These are phyloP conservation scores for Daedaleopsis sinensis DNA, from an alignment of 768 basidiomycete genomes.

Conservation along the genomic window DNA sequence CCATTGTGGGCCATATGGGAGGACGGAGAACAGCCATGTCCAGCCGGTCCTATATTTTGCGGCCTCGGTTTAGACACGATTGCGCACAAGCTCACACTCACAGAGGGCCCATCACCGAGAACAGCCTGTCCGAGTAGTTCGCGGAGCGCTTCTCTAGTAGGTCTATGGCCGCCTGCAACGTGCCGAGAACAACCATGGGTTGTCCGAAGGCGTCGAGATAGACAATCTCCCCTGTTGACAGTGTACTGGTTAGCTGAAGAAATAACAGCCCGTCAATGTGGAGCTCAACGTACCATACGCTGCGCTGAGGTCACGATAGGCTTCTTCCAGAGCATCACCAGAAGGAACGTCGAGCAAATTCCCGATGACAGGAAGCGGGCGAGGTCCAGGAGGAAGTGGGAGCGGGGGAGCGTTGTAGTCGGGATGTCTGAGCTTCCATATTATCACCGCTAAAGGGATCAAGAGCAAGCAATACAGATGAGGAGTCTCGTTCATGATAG, in stretches of 20 bases:
- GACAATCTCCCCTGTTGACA: slow-evolving; percentile 18
- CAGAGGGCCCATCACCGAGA: neutral
- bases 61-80: neutral
- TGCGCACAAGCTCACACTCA: neutral
- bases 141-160: slow-evolving; percentile 26
- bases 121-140: slow-evolving; percentile 22
- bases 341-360: slow-evolving; percentile 15
- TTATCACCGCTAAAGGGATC: no score
- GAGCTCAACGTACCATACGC: slow-evolving; percentile 3
- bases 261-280: neutral
- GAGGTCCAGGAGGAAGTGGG: slow-evolving; percentile 21
- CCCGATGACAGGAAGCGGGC: slow-evolving; percentile 15
- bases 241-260: neutral
- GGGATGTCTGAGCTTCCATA: no score
- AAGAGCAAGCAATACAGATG: no score
- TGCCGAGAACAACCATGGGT: slow-evolving; percentile 17
- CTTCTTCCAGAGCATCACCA: neutral
- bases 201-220: slow-evolving; percentile 17
- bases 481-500: no score
- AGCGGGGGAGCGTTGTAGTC: neutral
- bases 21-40: neutral
- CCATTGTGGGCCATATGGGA: slow-evolving; percentile 9
- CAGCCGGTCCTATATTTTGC: slow-evolving; percentile 3
- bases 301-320: neutral
- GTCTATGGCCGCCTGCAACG: slow-evolving; percentile 14